Conservation (phyloP, 441 rosid genomes). For the Arabidopsis lyrata region DNA sequence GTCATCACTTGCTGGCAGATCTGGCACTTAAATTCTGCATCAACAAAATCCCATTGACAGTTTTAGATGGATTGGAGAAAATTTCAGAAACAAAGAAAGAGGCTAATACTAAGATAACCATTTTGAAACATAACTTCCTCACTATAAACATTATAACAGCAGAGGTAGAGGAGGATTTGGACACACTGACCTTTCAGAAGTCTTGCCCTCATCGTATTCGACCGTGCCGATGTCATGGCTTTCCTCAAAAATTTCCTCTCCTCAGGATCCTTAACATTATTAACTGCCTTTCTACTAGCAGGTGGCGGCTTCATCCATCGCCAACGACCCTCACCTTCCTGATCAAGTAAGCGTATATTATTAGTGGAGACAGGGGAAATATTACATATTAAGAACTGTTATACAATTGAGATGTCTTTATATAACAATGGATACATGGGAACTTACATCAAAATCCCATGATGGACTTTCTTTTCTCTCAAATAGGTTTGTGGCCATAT, state of each 20-base stretch:
- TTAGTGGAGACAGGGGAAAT: neutral
- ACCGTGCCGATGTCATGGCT: slow-evolving; percentile 10
- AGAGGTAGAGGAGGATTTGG: neutral
- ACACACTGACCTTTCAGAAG: slow-evolving; percentile 47
- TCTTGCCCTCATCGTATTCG: slow-evolving; percentile 30
- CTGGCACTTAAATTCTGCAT: slow-evolving; percentile 56
- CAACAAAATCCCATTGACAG: neutral
- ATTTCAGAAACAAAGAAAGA: neutral
- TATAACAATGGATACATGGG: neutral
- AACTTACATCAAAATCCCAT: slow-evolving; percentile 81
- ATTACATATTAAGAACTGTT: neutral
- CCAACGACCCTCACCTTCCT: slow-evolving; percentile 70
- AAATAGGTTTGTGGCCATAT: slow-evolving; percentile 55
- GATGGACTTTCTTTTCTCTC: slow-evolving; percentile 71
- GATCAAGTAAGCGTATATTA: slow-evolving; percentile 19
- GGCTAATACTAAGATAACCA: too few relatives aligned
- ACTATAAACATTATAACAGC: neutral
- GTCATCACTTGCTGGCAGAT: slow-evolving; percentile 55
- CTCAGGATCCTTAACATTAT: slow-evolving; percentile 34
- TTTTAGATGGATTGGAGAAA: neutral
- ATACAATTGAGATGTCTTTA: neutral
- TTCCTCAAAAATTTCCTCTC: slow-evolving; percentile 46
- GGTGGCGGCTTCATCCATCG: slow-evolving; percentile 78
- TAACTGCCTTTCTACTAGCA: slow-evolving; percentile 51
- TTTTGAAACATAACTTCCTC: too few relatives aligned